Base-by-base conservation (phyloP, 1,284 basidiomycete genomes). In the Cronartium ribicola region DNA sequence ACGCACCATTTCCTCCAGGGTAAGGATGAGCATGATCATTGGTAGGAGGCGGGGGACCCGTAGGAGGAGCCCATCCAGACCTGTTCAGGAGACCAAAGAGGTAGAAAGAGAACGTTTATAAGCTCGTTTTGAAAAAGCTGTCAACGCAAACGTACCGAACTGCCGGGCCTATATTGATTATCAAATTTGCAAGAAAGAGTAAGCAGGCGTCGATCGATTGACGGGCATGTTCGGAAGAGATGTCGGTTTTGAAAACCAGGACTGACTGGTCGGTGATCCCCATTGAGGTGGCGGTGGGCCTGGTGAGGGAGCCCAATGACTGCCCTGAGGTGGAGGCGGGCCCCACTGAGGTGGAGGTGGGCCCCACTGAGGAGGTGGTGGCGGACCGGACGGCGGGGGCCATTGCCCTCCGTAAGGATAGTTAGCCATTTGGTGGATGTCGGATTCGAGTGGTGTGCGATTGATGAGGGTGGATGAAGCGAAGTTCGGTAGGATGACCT, bases 1-100 rank as follows among this genome's bases (percentile, higher is more conserved):
- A 61, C 43, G 36, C 3, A 73, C 71, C 71, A 61, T 67, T 36
- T 48, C 44, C 46, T n/a, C 71, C 71, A 40, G 71, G 71, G 41
- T 73, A 73, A 39, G 71, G 71, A 60, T 65, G 65, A 22, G 71
- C 65, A 46, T 73, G 55, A 39, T 73, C 71, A 39, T 73, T 59
- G 11, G 71, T 73, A 10, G 55, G 40, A 39, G 71, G 71, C 4
- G 71, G 71, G 20, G 71, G 64, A 17, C 71, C 71, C 20, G 64
- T 67, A 14, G 71, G 71, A 46, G 71, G 71, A 48, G 64, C 62
- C 63, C 64, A 73, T 37, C 64, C 41, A 20, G 36, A n/a, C 22
- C 59, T 61, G 22, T 40, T 48, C 17, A 43, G 13, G 7, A 22
- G 5, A 41, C 55, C 11, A 22, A 44, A 40, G 8, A 20, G 37